Conservation (phyloP, 805 yeast species). For the Alloascoidea hylecoeti region DNA sequence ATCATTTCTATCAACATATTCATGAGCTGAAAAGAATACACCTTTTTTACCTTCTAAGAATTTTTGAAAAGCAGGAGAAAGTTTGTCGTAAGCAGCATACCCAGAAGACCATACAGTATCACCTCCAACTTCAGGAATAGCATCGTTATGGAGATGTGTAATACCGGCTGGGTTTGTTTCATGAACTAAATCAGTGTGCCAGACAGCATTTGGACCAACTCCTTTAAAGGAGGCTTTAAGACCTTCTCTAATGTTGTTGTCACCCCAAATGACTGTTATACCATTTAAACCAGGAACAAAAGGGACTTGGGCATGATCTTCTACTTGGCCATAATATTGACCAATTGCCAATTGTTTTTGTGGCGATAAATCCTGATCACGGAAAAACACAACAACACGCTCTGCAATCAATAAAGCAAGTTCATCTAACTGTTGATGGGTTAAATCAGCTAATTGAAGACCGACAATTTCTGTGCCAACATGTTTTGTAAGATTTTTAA, state of each 20-base stretch:
- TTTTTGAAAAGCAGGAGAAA: conserved; percentile 31
- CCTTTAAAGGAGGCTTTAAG: conserved; percentile 8
- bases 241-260: conserved; percentile 17
- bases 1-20: conserved; percentile 25
- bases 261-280: conserved; percentile 27
- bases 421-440: conserved; percentile 29
- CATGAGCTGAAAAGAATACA: conserved; percentile 25
- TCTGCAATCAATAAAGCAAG: conserved; percentile 31
- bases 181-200: conserved; percentile 44
- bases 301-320: conserved; percentile 23
- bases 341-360: conserved; percentile 29
- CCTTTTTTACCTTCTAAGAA: conserved; percentile 31
- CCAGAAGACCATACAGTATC: conserved; percentile 42
- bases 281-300: conserved; percentile 24
- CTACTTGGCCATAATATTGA: conserved; percentile 29
- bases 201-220: conserved; percentile 17
- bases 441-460: conserved; percentile 26
- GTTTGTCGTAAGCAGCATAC: conserved; percentile 36
- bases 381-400: conserved; percentile 36
- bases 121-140: conserved; percentile 35
- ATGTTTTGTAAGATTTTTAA: conserved; percentile 27
- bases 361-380: conserved; percentile 30
- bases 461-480: conserved; percentile 37
- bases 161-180: conserved; percentile 43
- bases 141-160: conserved; percentile 38